Base-by-base conservation (phyloP, 257 asterid genomes). In the Fraxinus cuspidata region DNA sequence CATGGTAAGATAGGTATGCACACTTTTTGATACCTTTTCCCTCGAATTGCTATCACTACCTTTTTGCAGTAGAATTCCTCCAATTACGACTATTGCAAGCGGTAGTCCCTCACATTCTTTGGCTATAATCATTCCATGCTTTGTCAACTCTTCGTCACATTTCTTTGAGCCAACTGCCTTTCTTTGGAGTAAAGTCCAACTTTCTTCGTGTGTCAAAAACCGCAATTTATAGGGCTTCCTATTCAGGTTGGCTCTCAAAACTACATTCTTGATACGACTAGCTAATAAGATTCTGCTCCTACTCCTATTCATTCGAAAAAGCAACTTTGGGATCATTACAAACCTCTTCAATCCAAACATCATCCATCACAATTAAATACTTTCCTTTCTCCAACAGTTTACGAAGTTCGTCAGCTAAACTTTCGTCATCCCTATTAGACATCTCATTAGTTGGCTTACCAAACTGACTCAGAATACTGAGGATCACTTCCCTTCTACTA, bases 301-400 rank as follows among this genome's bases (percentile, higher is more conserved):
- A 25, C 80, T 89, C 66, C 56, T 68, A 70, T 87, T 86, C 80
- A 60, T 83, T 28, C 88, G 90, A 74, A 89, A 89, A 86, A 40
- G 86, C 89, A 3, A 70, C 49, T 80, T 80, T 86, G 77, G 88
- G 87, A 65, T 83, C 89, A n/a, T 85, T 83, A 89, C 91, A 90
- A 0, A 88, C 89, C 31, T 81, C 86, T 18, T 49, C 81, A 4
- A 80, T 87, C 92, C 92, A 87, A 0, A 90, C 86, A 76, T 90
- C 93, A 34, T 90, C 93, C 86, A 90, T 66, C n/a, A 90, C 92
- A 31, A 90, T 79, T 31, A 89, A 66, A 40, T 86, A 89, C 28
- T 85, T 88, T 15, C 84, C 83, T n/a, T 78, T 85, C 70, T 79
- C 88, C 83, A 90, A 65, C 6, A 49, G 5, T 10, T 64, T 75